Evolutionary conservation across 345 rosid species (phyloP), one percentile per base, ranked within the genome.

Genomic region (Hirschfeldia incana): DNA sequence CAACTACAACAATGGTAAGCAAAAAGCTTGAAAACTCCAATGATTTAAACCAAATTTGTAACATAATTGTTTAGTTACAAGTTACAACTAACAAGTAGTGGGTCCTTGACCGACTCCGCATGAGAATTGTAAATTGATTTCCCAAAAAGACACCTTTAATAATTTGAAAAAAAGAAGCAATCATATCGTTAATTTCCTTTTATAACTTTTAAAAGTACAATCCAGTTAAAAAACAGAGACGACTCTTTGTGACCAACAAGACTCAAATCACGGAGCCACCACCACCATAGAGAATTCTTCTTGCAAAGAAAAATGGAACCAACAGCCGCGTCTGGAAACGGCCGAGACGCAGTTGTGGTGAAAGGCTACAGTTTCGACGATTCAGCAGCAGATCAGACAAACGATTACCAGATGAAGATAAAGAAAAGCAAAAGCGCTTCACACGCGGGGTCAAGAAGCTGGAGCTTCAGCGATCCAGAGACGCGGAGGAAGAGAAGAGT

Each of bases 401-500:
- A 36, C 53, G 74, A 80, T 63, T 69, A 74, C n/a, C n/a, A n/a
- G n/a, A n/a, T n/a, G n/a, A n/a, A n/a, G n/a, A n/a, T n/a, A n/a
- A n/a, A n/a, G n/a, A n/a, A n/a, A n/a, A n/a, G n/a, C n/a, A n/a
- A n/a, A n/a, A n/a, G n/a, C n/a, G n/a, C n/a, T n/a, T n/a, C n/a
- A n/a, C n/a, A 70, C 80, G 76, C 76, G 64, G 73, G 33, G 53
- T 76, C 84, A 3, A 72, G 81, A 67, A 81, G 81, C 81, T 95
- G 97, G 99, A 85, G 89, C 76, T 85, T 95, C 39, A 84, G 67
- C 37, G 98, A 94, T 80, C 94, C 96, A 2, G 99, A 95, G 82
- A 59, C 91, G 27, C 89, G 91, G 70, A 95, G 99, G 94, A 95
- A 91, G 84, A 91, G 84, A 75, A 88, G 97, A 87, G 98, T 95